Percentiles rank a stretch among this genome's conserved stretches.
phyloP scores from a whole-genome alignment of 768 basidiomycete genomes.

The Hygrocybe punicea region DNA sequence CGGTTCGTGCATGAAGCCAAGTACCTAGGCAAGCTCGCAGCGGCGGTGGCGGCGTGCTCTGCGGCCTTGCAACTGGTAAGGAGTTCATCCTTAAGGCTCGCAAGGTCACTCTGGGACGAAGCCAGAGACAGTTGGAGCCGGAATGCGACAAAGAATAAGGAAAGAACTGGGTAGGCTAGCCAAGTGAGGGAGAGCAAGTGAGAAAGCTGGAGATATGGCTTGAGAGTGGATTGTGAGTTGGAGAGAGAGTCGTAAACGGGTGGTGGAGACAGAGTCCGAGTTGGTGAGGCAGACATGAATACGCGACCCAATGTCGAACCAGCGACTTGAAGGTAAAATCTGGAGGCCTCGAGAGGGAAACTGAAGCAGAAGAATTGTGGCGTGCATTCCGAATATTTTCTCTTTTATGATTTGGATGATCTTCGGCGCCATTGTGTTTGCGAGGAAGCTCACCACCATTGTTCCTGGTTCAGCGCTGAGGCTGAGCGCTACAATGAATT shows the following conservation, averaged over 20 bases:
- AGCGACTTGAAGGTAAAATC: slow-evolving; percentile 40
- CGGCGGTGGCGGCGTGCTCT: slow-evolving; percentile 73
- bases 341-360: too few species aligned
- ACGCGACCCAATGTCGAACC: slow-evolving; percentile 42
- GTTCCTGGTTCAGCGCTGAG: too few species aligned
- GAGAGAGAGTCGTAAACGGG: slow-evolving; percentile 57
- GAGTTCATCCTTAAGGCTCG: slow-evolving; percentile 70
- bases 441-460: not conserved
- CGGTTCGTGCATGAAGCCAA: slow-evolving; percentile 82
- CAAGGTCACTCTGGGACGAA: slow-evolving; percentile 63
- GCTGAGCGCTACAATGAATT: too few species aligned
- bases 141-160: slow-evolving; percentile 84
- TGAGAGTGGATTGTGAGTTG: slow-evolving; percentile 48
- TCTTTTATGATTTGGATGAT: not conserved
- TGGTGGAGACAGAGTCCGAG: slow-evolving; percentile 45
- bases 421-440: not conserved
- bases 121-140: slow-evolving; percentile 71
- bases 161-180: slow-evolving; percentile 89
- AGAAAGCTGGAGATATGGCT: slow-evolving; percentile 78
- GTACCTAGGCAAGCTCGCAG: slow-evolving; percentile 85
- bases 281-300: slow-evolving; percentile 20
- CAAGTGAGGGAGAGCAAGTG: slow-evolving; percentile 84
- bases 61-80: slow-evolving; percentile 83
- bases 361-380: not conserved
- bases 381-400: not conserved